phyloP scores from a whole-genome alignment of 495 filamentous ascomycete species.

The Trichocladium antarcticum region DNA sequence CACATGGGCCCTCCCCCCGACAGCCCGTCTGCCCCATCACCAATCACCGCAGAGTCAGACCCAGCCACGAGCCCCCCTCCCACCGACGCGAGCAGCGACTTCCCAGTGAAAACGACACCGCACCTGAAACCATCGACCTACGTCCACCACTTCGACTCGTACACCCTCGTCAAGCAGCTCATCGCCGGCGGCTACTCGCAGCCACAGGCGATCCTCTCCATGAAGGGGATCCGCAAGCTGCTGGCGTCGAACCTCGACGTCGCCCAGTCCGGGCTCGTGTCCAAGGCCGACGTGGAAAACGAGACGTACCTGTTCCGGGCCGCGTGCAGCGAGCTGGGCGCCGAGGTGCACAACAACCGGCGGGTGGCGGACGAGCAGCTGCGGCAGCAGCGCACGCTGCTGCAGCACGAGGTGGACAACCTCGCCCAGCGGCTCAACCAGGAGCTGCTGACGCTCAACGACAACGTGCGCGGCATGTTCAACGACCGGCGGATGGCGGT shows the following conservation, averaged over 20 bases:
- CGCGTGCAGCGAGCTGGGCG: constrained; percentile 83
- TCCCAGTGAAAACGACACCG: constrained; percentile 26
- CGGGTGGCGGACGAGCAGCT: constrained; percentile 55
- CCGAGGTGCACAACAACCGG: constrained; percentile 56
- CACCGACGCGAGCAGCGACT: neutral
- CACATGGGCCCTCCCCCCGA: constrained; percentile 43
- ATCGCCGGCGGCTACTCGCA: constrained; percentile 54
- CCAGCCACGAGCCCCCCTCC: constrained; percentile 22
- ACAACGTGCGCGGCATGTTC: constrained; percentile 90
- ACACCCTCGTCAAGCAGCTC: constrained; percentile 69
- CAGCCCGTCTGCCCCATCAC: constrained; percentile 26
- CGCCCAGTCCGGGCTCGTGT: constrained; percentile 63
- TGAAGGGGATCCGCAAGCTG: constrained; percentile 76
- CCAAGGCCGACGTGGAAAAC: constrained; percentile 72
- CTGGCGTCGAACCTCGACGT: constrained; percentile 68
- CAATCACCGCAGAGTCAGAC: neutral
- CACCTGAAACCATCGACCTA: constrained; percentile 66
- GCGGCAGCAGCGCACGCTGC: constrained; percentile 65
- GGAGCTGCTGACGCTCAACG: constrained; percentile 66
- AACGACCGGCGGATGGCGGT: constrained; percentile 92
- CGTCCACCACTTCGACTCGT: constrained; percentile 95
- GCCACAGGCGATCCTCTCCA: constrained; percentile 61
- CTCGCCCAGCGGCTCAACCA: constrained; percentile 70
- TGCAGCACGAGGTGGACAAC: constrained; percentile 93
- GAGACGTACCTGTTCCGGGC: constrained; percentile 90